A percentile compares a stretch with the other conserved stretches of the same genome.
phyloP scores from a whole-genome alignment of 495 filamentous ascomycete species.

The Elaphomyces granulatus region DNA sequence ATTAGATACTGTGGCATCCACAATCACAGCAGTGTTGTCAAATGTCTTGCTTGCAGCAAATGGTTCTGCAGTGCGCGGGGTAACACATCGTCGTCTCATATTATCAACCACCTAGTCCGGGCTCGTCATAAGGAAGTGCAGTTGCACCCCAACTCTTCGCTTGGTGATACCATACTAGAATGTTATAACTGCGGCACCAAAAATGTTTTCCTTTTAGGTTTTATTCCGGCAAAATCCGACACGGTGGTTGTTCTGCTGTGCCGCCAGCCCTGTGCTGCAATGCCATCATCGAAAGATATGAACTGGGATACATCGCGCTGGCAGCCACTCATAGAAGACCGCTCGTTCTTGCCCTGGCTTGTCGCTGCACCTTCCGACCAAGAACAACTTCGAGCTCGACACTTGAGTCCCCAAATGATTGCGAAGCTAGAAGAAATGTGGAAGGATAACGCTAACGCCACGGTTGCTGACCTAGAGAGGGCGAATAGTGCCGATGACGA shows the following conservation, averaged over 20 bases:
- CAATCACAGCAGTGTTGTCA: constrained; percentile 85
- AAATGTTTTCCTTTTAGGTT: constrained; percentile 98
- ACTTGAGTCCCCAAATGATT: constrained; percentile 90
- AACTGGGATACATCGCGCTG: constrained; percentile 98
- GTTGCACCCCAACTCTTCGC: constrained; percentile 83
- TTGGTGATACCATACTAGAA: constrained; percentile 93
- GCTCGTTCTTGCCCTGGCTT: constrained; percentile 89
- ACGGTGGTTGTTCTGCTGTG: constrained; percentile 95
- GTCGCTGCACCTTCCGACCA: constrained; percentile 81
- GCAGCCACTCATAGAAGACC: constrained; percentile 95
- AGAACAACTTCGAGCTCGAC: constrained; percentile 88
- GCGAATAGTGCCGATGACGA: constrained; percentile 89
- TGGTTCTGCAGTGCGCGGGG: constrained; percentile 99
- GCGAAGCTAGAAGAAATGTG: constrained; percentile 97
- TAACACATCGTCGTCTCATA: constrained; percentile 92
- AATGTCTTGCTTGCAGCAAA: constrained; percentile 89
- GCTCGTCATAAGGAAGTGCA: constrained; percentile 98
- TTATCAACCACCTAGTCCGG: constrained; percentile 95
- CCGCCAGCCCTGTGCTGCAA: constrained; percentile 88
- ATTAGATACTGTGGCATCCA: constrained; percentile 96
- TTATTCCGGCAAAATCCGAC: constrained; percentile 98
- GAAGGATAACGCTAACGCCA: constrained; percentile 89
- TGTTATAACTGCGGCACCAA: constrained; percentile 99
- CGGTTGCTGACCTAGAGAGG: constrained; percentile 86
- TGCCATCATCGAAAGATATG: constrained; percentile 98